Evolutionary conservation across 371 early-diverging fungal genomes (phyloP).

Genomic region (Batkoa obscura): DNA sequence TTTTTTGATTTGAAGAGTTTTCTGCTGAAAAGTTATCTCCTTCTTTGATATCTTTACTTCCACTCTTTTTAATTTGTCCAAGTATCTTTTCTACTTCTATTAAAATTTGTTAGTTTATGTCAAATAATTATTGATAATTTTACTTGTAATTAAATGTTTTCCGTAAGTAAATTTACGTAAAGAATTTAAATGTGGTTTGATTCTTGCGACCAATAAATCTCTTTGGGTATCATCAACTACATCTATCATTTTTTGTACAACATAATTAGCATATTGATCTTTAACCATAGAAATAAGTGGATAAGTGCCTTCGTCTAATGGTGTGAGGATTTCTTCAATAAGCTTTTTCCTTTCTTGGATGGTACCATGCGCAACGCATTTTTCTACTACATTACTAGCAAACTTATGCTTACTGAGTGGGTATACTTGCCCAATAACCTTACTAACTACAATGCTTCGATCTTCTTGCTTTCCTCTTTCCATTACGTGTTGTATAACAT

Average conservation of each 20-base stretch:
- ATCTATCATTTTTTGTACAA: constrained; percentile 98
- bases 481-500: constrained; percentile 98
- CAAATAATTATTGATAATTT: not conserved
- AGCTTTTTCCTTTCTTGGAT: constrained; percentile 26
- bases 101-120: not conserved
- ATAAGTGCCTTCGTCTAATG: constrained; percentile 34
- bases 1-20: no score
- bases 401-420: constrained; percentile 95
- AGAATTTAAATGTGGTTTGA: constrained; percentile 75
- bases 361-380: constrained; percentile 22
- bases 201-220: constrained; percentile 62
- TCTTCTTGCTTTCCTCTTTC: constrained; percentile 80
- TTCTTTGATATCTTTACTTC: no score
- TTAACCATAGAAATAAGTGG: constrained; percentile 90
- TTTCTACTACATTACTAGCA: constrained; percentile 82
- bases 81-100: not conserved
- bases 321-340: constrained; percentile 77
- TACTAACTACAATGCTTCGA: constrained; percentile 64
- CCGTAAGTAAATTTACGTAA: constrained; percentile 93
- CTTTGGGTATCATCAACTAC: constrained; percentile 78
- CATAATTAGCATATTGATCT: constrained; percentile 99
- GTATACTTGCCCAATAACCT: constrained; percentile 78
- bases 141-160: constrained; percentile 59
- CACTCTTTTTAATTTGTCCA: not conserved
- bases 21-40: no score